Evolutionary conservation across 352 stramenopile genomes (phyloP), one percentile per base, ranked within the genome.

Genomic region (Blastocystis sp.): DNA sequence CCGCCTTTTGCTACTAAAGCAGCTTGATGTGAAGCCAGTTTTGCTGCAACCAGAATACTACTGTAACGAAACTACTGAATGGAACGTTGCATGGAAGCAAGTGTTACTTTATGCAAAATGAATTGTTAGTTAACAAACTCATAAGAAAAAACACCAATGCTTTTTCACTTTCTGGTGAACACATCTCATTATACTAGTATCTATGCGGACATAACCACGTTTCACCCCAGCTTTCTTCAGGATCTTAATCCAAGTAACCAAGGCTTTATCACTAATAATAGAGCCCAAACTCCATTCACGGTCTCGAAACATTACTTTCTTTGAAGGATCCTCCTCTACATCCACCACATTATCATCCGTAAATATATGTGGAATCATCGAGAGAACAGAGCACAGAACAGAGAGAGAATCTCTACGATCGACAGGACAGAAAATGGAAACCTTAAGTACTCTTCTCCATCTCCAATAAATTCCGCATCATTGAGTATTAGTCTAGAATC

Each of bases 361-460:
- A 16, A 26, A 39, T 20, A 63, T n/a, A 26, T 81, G 70, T 30
- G 70, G 70, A 26, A 43, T 62, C 9, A 81, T 30, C 20, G 20
- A 81, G 6, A 81, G 50, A 20, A 81, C 54, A 16, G 70, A 81
- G 24, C 26, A 66, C 11, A 81, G 55, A 4, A 65, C 34, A 39
- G n/a, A 81, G 24, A 81, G 20, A 16, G 70, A 30, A 45, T 81
- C 70, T 64, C 70, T 81, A 66, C 43, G 39, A 65, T 63, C 39
- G 2, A n/a, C 11, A 81, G 47, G 45, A 2, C 3, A 4, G n/a
- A 4, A n/a, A 11, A 37, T 43, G 1, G 34, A 20, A 20, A 81
- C 70, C 65, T 81, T 26, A 81, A 65, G 50, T 66, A 81, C 3
- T 62, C 50, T 41, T 81, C 39, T 64, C 70, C 70, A 39, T 81